Base-by-base conservation (phyloP, 75 land plant species). In the Isoetes taiwanensis region DNA sequence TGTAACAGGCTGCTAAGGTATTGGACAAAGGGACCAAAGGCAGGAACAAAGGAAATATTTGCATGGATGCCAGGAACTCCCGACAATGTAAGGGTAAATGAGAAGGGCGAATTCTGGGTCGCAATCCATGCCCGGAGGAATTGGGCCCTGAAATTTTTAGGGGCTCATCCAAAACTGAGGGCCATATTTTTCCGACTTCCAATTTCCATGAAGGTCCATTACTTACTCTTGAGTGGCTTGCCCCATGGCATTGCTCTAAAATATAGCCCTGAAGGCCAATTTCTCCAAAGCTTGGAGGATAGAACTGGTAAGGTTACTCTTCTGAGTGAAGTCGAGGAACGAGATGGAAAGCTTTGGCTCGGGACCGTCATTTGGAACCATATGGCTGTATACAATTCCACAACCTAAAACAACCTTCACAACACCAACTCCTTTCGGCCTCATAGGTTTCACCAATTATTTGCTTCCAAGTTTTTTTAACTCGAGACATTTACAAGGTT, bases 231-330 rank as follows among this genome's bases (percentile, higher is more conserved):
- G n/a, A n/a, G n/a, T n/a, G n/a, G n/a, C n/a, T 52, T 77, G 0
- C 72, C 76, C 10, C 69, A 74, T 0, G 33, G 57, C 19, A 27
- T 72, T 28, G 59, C 76, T 28, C 62, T 79, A 23, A 81, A 87
- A 61, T 82, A 84, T 59, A 78, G 78, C 68, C 72, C 81, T 0
- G 76, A 82, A 10, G 96, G 96, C 0, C 62, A 82, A 57, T 57
- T 85, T 1, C 41, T 88, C 48, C 62, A 78, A 28, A 60, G 81
- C 23, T 53, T 93, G 40, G 98, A 93, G 62, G 98, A 93, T 57
- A 60, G 72, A 19, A 8, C 56, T 14, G 96, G 96, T 1, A 75
- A 72, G 56, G 80, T 75, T 34, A 56, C 71, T 62, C 31, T 27
- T 6, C 67, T 78, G 3, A 78, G 79, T 40, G 81, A 78, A 56